Conservation (phyloP, 176 grass and related monocot genomes). For the Phoenix roebelenii region DNA sequence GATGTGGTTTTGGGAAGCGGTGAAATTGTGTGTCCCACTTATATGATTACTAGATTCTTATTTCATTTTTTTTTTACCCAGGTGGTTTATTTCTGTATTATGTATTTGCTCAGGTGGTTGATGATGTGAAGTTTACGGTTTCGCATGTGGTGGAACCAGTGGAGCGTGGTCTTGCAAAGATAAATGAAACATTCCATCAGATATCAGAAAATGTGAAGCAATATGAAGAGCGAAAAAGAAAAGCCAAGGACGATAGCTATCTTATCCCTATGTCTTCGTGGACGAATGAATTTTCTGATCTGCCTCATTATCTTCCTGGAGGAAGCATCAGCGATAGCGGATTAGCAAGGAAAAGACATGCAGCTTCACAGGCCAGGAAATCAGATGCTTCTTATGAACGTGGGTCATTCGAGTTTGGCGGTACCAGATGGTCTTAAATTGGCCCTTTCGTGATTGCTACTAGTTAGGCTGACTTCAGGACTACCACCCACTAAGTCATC, state of each 20-base stretch:
- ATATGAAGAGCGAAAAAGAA: conserved; percentile 68
- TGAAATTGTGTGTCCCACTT: conserved; percentile 60
- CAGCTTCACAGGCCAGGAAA: not conserved
- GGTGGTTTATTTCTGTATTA: not conserved
- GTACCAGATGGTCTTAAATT: conserved; percentile 45
- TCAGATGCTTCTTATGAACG: conserved; percentile 9
- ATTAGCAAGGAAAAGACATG: conserved; percentile 43
- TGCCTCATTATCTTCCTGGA: conserved; percentile 37
- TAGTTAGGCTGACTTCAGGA: no score
- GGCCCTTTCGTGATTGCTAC: no score
- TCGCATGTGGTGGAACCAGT: conserved; percentile 89
- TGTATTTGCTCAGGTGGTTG: conserved; percentile 60
- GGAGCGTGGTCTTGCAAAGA: conserved; percentile 64
- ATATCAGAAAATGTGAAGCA: conserved; percentile 93
- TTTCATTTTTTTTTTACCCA: conserved; percentile 2
- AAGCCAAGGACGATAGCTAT: conserved; percentile 86
- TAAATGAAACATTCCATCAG: conserved; percentile 71
- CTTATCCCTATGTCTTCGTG: conserved; percentile 70
- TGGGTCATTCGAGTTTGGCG: conserved; percentile 32
- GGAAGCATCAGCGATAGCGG: conserved; percentile 87
- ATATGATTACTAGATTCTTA: no score
- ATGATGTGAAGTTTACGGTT: conserved; percentile 96
- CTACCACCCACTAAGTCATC: no score
- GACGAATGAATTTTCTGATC: conserved; percentile 71
- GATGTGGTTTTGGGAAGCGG: conserved; percentile 85